A percentile compares a stretch with the other conserved stretches of the same genome.
phyloP scores from a whole-genome alignment of 352 stramenopile genomes.

The Aphanomyces euteiches region DNA sequence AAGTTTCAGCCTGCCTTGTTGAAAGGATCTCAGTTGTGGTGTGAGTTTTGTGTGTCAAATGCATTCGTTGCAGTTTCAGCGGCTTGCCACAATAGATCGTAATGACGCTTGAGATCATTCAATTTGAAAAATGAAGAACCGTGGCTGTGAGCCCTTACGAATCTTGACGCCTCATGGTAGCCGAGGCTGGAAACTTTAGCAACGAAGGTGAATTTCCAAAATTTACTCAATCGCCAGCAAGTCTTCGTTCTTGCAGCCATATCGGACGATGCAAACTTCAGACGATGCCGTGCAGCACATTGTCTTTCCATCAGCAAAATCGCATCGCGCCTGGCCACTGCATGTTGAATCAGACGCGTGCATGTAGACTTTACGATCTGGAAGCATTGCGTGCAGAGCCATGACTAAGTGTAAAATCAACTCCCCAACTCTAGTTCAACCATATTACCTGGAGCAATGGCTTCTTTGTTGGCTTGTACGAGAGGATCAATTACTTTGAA shows the following conservation, averaged over 20 bases:
- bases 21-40: too few species aligned
- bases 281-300: neutral
- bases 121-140: too few species aligned
- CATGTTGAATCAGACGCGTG: neutral
- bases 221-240: neutral
- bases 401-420: neutral
- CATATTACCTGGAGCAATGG: neutral
- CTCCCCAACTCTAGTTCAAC: neutral
- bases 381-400: slow-evolving; percentile 5
- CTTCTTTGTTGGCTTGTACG: slow-evolving; percentile 15
- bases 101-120: too few species aligned
- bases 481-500: slow-evolving; percentile 37
- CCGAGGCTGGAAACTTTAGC: too few species aligned
- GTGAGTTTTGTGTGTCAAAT: too few species aligned
- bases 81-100: too few species aligned
- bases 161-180: too few species aligned
- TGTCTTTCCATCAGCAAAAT: neutral
- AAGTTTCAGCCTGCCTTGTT: too few species aligned
- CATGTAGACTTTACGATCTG: neutral
- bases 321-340: neutral
- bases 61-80: too few species aligned
- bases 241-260: slow-evolving; percentile 3
- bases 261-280: slow-evolving; percentile 15
- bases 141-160: too few species aligned
- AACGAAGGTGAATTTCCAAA: too few species aligned